These are phyloP conservation scores for Leccinum longicurvipes DNA, from an alignment of 768 basidiomycete species.

Conservation along the genomic window DNA sequence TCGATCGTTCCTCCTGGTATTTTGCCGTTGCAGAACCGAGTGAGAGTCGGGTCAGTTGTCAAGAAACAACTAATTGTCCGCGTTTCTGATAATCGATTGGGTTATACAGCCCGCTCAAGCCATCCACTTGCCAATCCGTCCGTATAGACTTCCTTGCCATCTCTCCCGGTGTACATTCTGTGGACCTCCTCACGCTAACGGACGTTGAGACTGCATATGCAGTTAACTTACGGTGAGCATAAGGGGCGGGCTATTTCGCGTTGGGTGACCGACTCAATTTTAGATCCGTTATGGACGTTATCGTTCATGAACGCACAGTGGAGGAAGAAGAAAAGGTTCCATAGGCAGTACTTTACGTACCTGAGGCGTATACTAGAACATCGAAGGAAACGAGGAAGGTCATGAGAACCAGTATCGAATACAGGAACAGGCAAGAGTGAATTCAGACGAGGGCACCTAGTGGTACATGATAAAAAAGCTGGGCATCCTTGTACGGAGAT, in stretches of 20 bases:
- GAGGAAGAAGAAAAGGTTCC: constrained; percentile 3
- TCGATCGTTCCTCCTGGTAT: constrained; percentile 52
- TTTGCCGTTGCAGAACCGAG: constrained; percentile 71
- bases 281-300: constrained; percentile 74
- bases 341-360: constrained; percentile 15
- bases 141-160: constrained; percentile 83
- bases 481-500: constrained; percentile 7
- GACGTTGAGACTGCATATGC: constrained; percentile 72
- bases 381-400: constrained; percentile 4
- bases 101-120: constrained; percentile 61
- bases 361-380: constrained; percentile 8
- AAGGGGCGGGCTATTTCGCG: not conserved
- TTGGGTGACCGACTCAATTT: constrained; percentile 1
- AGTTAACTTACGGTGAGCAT: constrained; percentile 65
- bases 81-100: constrained; percentile 1
- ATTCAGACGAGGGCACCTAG: constrained; percentile 14
- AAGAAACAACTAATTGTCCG: not conserved
- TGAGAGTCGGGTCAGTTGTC: constrained; percentile 69
- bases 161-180: constrained; percentile 72
- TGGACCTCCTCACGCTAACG: constrained; percentile 68
- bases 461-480: constrained; percentile 18
- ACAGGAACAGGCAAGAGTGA: constrained; percentile 18
- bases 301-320: constrained; percentile 52
- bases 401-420: constrained; percentile 17
- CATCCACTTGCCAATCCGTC: constrained; percentile 81